These are phyloP conservation scores for Lippia alba DNA, from an alignment of 305 asterid genomes.

Conservation along the genomic window DNA sequence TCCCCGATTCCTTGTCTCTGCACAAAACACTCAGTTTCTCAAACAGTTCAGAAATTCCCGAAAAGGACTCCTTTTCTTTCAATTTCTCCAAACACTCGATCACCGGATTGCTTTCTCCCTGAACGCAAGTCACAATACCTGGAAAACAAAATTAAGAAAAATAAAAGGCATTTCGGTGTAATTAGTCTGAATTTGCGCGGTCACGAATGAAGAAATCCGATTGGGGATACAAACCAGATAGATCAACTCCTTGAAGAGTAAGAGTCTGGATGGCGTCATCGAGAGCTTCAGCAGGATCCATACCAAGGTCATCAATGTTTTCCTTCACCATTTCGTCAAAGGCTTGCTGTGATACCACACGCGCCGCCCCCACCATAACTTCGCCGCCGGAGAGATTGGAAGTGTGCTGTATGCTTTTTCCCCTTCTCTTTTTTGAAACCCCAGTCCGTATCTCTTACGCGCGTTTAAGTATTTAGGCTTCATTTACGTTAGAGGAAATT, in stretches of 20 bases:
- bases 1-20: slow-evolving; percentile 56
- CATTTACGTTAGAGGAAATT: too few relatives aligned
- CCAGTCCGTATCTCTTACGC: too few relatives aligned
- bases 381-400: slow-evolving; percentile 27
- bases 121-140: slow-evolving; percentile 61
- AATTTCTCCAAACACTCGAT: slow-evolving; percentile 67
- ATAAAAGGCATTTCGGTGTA: not conserved
- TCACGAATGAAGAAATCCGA: not conserved
- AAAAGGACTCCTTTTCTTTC: slow-evolving; percentile 43
- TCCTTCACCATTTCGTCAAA: slow-evolving; percentile 94
- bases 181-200: not conserved
- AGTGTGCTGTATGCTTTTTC: not conserved
- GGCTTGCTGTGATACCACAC: slow-evolving; percentile 82
- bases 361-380: slow-evolving; percentile 60
- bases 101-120: slow-evolving; percentile 63
- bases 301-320: slow-evolving; percentile 84
- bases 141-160: not conserved
- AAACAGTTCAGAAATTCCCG: slow-evolving; percentile 49
- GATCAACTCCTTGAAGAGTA: slow-evolving; percentile 92
- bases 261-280: slow-evolving; percentile 89
- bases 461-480: too few relatives aligned
- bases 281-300: slow-evolving; percentile 92
- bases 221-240: slow-evolving; percentile 55
- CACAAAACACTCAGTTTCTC: slow-evolving; percentile 56
- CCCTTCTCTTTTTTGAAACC: too few relatives aligned